Base-by-base conservation (phyloP, 1,284 basidiomycete species). In the Ustilago esculenta region DNA sequence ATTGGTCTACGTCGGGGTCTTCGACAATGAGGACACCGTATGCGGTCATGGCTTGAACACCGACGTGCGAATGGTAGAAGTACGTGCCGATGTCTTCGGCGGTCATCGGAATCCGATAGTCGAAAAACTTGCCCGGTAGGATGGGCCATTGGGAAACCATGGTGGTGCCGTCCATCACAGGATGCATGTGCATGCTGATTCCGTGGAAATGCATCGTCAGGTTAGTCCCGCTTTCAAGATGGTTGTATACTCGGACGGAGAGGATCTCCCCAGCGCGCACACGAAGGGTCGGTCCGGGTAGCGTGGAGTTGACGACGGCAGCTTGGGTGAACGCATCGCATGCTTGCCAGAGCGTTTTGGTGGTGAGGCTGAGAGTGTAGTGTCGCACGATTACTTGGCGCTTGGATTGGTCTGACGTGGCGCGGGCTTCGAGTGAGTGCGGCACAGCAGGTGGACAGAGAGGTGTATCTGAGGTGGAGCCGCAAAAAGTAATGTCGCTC, bases 201-300 rank as follows among this genome's bases (percentile, higher is more conserved):
- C 74, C 76, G 53, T 76, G 75, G 41, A 68, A 73, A 33, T 77
- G 75, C 39, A 73, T 55, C 2, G 78, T 80, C 1, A 71, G 34
- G 36, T 75, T 76, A 11, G 57, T 20, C 5, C 32, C 23, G 25
- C 41, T 25, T 3, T 41, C 2, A 17, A 78, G 52, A 5, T 34
- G 25, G 37, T 80, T 80, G 25, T 57, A 34, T 25, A 70, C 60
- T 23, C 60, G 60, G 3, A 76, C 66, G 14, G 52, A 44, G 14
- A 73, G 50, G 43, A 64, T 64, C 10, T 77, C 73, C 4, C 75
- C 75, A 0, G 52, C 64, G 2, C 56, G 54, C 1, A 70, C 73
- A 10, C 76, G 66, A 15, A 79, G 45, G 5, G 49, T 42, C 12
- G 76, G 77, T 0, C 77, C 77, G 17, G 77, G 77, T 1, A 43